These are phyloP conservation scores for Xylariaceae sp. DNA, from an alignment of 2,329 filamentous ascomycete genomes.

Conservation along the genomic window DNA sequence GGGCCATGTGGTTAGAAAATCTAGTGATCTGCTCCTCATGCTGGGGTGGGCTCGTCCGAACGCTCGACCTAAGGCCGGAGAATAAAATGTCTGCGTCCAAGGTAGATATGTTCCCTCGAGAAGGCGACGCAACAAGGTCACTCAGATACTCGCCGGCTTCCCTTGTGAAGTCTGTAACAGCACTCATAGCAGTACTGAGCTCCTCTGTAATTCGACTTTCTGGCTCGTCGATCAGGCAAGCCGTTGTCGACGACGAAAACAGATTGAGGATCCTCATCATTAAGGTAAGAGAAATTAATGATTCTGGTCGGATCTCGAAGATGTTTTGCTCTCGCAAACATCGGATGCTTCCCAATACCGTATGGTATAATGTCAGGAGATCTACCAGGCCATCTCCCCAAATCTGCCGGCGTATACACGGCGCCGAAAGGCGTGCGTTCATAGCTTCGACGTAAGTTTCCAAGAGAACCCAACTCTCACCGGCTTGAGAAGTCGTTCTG, in stretches of 20 bases:
- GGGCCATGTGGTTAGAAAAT: conserved; percentile 40
- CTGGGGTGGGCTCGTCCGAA: not conserved
- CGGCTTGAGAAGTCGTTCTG: conserved; percentile 32
- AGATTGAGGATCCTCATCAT: conserved; percentile 26
- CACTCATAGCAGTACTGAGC: conserved; percentile 14
- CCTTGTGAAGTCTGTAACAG: conserved; percentile 26
- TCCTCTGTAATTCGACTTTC: conserved; percentile 12
- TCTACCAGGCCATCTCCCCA: conserved; percentile 31
- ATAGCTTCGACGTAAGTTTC: conserved; percentile 48
- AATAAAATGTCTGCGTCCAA: too few relatives aligned
- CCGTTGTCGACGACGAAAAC: conserved; percentile 26
- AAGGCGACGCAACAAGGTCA: too few relatives aligned
- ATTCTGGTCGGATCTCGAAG: conserved; percentile 19
- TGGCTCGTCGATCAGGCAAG: conserved; percentile 26
- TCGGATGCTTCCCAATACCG: conserved; percentile 27
- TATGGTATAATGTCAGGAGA: conserved; percentile 32
- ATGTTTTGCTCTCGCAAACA: conserved; percentile 20
- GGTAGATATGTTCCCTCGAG: too few relatives aligned
- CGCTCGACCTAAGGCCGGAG: too few relatives aligned
- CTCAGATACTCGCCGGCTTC: conserved; percentile 21
- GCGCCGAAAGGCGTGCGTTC: conserved; percentile 32
- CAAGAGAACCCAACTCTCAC: conserved; percentile 44
- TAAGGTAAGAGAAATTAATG: conserved; percentile 22
- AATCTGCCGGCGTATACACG: conserved; percentile 37
- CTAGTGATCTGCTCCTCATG: conserved; percentile 30